These are phyloP conservation scores for Geotrichum fermentans DNA, from an alignment of 1,139 yeast genomes.

Conservation along the genomic window DNA sequence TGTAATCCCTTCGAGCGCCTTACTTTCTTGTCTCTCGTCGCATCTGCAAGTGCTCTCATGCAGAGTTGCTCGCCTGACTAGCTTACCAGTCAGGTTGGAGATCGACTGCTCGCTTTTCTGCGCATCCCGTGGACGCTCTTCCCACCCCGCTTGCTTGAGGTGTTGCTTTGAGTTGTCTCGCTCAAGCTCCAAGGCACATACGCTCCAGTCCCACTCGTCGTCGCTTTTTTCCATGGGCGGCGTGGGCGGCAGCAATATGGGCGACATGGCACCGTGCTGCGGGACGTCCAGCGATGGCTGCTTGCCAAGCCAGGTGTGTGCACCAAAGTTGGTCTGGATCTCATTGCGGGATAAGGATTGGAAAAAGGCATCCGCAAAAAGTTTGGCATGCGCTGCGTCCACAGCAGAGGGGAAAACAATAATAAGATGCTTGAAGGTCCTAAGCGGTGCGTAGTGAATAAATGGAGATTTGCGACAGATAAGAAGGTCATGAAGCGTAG, in stretches of 20 bases:
- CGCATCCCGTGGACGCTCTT: no score
- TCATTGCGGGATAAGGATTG: no score
- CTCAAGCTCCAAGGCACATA: no score
- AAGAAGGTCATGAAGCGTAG: not conserved
- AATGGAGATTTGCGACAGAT: no score
- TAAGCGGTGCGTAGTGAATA: conserved; percentile 37
- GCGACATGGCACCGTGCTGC: conserved; percentile 27
- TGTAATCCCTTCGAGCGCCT: no score
- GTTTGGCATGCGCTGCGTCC: conserved; percentile 33
- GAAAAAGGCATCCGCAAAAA: no score
- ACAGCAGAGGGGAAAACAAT: conserved; percentile 33
- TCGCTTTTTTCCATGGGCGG: no score
- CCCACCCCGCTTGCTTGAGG: no score
- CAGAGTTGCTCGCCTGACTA: conserved; percentile 27
- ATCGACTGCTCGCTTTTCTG: not conserved
- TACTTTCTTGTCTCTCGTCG: no score
- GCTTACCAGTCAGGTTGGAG: conserved; percentile 10
- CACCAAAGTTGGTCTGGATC: not conserved
- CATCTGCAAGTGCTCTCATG: no score
- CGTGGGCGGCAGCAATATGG: conserved; percentile 44
- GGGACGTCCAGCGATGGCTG: not conserved
- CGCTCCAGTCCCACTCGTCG: no score
- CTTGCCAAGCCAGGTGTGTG: not conserved
- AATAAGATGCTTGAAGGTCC: conserved; percentile 37
- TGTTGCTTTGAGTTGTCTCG: not conserved